phyloP scores from a whole-genome alignment of 2,329 filamentous ascomycete species.

The Diaporthe longicolla region DNA sequence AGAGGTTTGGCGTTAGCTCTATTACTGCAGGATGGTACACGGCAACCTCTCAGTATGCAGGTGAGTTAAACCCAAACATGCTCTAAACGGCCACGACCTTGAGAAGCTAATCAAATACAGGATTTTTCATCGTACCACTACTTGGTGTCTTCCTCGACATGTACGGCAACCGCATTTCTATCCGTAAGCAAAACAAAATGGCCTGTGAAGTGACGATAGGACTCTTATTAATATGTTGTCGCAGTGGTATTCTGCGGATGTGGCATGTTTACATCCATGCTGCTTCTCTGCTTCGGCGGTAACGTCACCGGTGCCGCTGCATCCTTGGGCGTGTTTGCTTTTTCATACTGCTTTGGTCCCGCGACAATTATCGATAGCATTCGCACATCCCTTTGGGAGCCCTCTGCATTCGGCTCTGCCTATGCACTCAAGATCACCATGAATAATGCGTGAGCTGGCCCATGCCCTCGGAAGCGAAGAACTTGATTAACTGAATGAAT shows the following conservation, averaged over 20 bases:
- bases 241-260: conserved; percentile 59
- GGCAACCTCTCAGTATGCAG: conserved; percentile 66
- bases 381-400: conserved; percentile 72
- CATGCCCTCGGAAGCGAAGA: background rate
- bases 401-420: conserved; percentile 71
- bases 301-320: conserved; percentile 67
- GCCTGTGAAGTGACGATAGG: conserved; percentile 12
- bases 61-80: conserved; percentile 39
- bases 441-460: conserved; percentile 57
- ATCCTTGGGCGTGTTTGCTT: conserved; percentile 71
- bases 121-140: conserved; percentile 71
- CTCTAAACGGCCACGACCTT: background rate
- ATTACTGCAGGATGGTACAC: conserved; percentile 74
- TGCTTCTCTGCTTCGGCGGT: conserved; percentile 65
- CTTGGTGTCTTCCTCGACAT: conserved; percentile 71
- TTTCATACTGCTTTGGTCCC: conserved; percentile 68
- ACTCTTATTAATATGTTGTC: background rate
- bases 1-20: conserved; percentile 67
- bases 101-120: conserved; percentile 41
- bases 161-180: conserved; percentile 64
- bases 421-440: conserved; percentile 73
- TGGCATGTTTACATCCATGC: conserved; percentile 67
- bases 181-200: conserved; percentile 53
- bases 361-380: conserved; percentile 73
- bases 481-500: conserved; percentile 48